A percentile compares a stretch with the other conserved stretches of the same genome.
These are phyloP conservation scores for Rhizopogon sp. DNA, from an alignment of 768 basidiomycete species.

Conservation along the genomic window DNA sequence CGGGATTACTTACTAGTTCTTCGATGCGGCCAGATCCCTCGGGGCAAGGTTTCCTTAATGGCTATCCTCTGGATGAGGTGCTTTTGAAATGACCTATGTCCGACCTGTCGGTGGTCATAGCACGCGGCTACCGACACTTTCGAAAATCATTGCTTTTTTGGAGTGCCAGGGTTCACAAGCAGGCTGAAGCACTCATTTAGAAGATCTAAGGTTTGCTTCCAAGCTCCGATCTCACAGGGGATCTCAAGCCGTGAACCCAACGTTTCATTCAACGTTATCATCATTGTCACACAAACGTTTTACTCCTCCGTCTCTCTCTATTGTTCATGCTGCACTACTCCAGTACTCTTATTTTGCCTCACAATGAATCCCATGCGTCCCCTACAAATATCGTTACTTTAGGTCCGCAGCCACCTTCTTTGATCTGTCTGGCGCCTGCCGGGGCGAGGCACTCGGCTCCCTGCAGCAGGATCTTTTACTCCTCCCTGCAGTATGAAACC, in stretches of 20 bases:
- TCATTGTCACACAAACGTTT: neutral
- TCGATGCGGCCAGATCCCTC: constrained; percentile 10
- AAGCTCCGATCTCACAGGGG: constrained; percentile 25
- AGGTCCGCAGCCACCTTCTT: neutral
- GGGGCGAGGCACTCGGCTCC: constrained; percentile 2
- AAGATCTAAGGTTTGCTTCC: constrained; percentile 26
- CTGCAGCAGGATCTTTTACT: constrained; percentile 3
- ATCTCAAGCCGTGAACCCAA: constrained; percentile 10
- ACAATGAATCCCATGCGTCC: constrained; percentile 8
- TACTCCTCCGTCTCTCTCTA: neutral
- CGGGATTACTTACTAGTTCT: constrained; percentile 9
- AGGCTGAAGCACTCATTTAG: constrained; percentile 6
- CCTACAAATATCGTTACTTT: constrained; percentile 9
- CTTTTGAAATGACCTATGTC: constrained; percentile 12
- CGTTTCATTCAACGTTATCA: neutral
- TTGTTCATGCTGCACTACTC: too few species aligned
- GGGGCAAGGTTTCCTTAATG: constrained; percentile 27
- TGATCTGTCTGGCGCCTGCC: neutral
- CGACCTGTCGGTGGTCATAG: constrained; percentile 20
- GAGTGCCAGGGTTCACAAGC: neutral
- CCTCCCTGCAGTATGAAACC: constrained; percentile 10
- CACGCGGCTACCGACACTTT: constrained; percentile 14
- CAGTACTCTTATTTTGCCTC: constrained; percentile 7
- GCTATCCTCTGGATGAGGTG: constrained; percentile 20
- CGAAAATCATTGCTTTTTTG: constrained; percentile 1